These are phyloP conservation scores for Cardamine resedifolia DNA, from an alignment of 345 rosid genomes.

Conservation along the genomic window DNA sequence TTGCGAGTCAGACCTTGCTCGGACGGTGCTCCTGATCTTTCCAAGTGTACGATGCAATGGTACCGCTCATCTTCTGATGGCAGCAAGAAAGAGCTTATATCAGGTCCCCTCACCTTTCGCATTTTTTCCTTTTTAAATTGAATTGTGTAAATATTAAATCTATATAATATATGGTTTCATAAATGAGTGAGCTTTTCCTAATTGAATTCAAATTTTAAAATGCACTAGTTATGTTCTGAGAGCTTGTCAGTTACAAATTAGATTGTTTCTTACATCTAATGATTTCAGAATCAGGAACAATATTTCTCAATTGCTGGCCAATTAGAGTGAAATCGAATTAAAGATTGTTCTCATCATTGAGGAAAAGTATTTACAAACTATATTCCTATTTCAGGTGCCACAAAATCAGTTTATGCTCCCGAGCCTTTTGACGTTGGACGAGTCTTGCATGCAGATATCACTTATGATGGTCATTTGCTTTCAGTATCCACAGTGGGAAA, in stretches of 20 bases:
- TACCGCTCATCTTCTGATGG: slow-evolving; percentile 70
- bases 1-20: slow-evolving; percentile 68
- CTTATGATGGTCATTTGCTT: slow-evolving; percentile 49
- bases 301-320: neutral
- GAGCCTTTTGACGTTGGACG: slow-evolving; percentile 93
- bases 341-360: neutral
- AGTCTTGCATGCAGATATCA: slow-evolving; percentile 66
- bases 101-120: slow-evolving; percentile 51
- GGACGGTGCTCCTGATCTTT: slow-evolving; percentile 65
- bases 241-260: neutral
- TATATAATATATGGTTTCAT: neutral
- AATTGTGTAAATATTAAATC: neutral
- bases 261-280: neutral
- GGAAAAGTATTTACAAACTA: slow-evolving; percentile 11
- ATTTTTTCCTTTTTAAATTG: neutral
- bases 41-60: slow-evolving; percentile 80
- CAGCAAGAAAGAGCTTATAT: slow-evolving; percentile 78
- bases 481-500: slow-evolving; percentile 64
- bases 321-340: neutral
- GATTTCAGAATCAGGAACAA: neutral
- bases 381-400: slow-evolving; percentile 64
- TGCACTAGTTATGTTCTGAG: neutral
- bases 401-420: slow-evolving; percentile 85
- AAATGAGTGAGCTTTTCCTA: neutral
- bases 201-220: neutral